Evolutionary conservation across 176 grass and related monocot genomes (phyloP).

Genomic region (Puya raimondii): DNA sequence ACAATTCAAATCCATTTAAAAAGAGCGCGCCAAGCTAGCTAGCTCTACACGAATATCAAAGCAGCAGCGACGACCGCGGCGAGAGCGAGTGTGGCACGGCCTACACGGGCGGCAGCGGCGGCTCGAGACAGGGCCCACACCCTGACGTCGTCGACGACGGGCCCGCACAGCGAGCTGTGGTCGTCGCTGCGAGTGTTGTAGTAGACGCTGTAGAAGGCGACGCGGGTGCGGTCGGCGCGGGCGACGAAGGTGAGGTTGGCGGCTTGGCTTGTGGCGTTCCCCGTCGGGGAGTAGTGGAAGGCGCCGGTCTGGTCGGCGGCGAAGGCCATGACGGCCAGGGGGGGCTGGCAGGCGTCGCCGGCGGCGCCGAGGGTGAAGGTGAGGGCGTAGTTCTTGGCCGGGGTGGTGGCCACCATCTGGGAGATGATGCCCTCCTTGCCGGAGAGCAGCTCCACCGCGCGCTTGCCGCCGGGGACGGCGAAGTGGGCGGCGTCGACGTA

Average conservation of each 20-base stretch:
- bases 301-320: conserved; percentile 80
- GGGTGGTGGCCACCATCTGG: conserved; percentile 89
- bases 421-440: conserved; percentile 98
- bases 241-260: conserved; percentile 63
- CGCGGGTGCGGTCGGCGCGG: conserved; percentile 52
- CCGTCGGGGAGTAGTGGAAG: conserved; percentile 78
- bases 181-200: conserved; percentile 89
- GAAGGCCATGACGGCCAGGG: conserved; percentile 85
- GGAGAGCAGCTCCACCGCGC: conserved; percentile 83
- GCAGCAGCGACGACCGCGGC: conserved; percentile 4
- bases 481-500: conserved; percentile 74
- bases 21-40: too few species aligned
- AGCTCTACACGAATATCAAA: too few species aligned
- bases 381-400: conserved; percentile 77
- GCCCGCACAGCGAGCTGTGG: conserved; percentile 69
- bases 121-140: conserved; percentile 60
- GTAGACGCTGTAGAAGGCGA: conserved; percentile 89
- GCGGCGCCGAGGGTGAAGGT: conserved; percentile 62
- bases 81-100: conserved; percentile 31
- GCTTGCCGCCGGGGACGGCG: conserved; percentile 78
- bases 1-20: too few species aligned
- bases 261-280: conserved; percentile 61
- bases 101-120: conserved; percentile 21
- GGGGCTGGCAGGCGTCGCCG: conserved; percentile 69
- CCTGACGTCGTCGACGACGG: conserved; percentile 53